phyloP scores from a whole-genome alignment of 805 yeast species.

The Candida loeiensis region DNA sequence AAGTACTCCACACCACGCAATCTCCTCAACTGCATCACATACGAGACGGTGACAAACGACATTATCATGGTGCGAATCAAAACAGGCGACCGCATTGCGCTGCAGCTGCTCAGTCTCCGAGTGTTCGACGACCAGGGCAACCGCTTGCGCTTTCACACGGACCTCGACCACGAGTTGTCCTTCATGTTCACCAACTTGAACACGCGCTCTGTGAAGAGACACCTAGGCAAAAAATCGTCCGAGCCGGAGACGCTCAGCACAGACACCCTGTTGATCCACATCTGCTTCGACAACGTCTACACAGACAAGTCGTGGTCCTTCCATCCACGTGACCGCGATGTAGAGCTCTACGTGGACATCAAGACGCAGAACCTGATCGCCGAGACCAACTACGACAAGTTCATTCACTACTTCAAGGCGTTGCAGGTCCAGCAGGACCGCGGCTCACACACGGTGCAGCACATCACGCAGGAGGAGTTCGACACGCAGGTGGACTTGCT shows the following conservation, averaged over 20 bases:
- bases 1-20: constrained; percentile 28
- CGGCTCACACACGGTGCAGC: constrained; percentile 8
- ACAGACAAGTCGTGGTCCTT: constrained; percentile 43
- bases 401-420: constrained; percentile 32
- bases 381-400: constrained; percentile 34
- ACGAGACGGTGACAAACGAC: constrained; percentile 35
- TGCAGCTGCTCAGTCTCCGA: constrained; percentile 34
- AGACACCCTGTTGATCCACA: constrained; percentile 24
- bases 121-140: constrained; percentile 38
- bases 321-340: constrained; percentile 28
- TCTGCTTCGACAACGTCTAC: constrained; percentile 43
- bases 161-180: constrained; percentile 27
- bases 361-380: constrained; percentile 33
- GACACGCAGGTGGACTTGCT: constrained; percentile 27
- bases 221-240: constrained; percentile 1
- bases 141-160: constrained; percentile 28
- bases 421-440: constrained; percentile 7
- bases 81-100: constrained; percentile 27
- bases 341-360: constrained; percentile 33
- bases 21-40: constrained; percentile 34
- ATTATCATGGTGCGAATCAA: constrained; percentile 31
- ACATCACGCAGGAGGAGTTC: constrained; percentile 31
- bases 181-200: constrained; percentile 38
- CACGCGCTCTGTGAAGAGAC: constrained; percentile 17
- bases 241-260: constrained; percentile 11